Base-by-base conservation (phyloP, 192 early-diverging fungal genomes). In the Powellomyces hirtus region DNA sequence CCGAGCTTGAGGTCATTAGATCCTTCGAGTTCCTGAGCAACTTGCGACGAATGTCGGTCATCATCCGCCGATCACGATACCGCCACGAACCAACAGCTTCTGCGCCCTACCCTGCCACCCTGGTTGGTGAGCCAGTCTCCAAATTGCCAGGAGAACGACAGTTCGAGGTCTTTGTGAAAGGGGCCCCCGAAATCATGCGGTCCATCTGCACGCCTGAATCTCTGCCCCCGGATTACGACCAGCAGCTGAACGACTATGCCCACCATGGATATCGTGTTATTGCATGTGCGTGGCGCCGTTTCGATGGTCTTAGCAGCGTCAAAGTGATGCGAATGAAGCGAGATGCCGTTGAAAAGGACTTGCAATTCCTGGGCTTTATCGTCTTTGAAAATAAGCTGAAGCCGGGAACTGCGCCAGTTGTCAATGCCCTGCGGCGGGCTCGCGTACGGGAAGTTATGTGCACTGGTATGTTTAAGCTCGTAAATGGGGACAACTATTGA, bases 351-450 rank as follows among this genome's bases (percentile, higher is more conserved):
- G 98, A 99, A 74, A 73, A 77, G 0, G 86, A 90, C 31, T 67
- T 99, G 51, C 77, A 87, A 2, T 99, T 98, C 75, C 75, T 99
- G 57, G 98, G 96, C 0, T 94, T 99, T 58, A 85, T 99, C 44
- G 85, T 99, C 26, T 99, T 99, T 85, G 98, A 99, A 71, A 99
- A 99, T 85, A 98, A 96, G 81, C 76, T 98, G 27, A 99, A 99
- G 68, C 86, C 91, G 2, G 89, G 88, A 3, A 95, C 95, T 0
- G 77, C 86, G 14, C 77, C 85, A 2, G 90, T 94, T 2, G 81
- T 99, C 7, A 80, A 88, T 33, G 87, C 85, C 31, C 81, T 99
- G 22, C 77, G 86, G 27, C 82, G 83, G 26, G 98, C 98, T 11
- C 81, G 84, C 20, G 95, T 99, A 58, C 83, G 95, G 30, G 92